Base-by-base conservation (phyloP, 2,329 filamentous ascomycete species). In the Fusarium chlamydosporum region DNA sequence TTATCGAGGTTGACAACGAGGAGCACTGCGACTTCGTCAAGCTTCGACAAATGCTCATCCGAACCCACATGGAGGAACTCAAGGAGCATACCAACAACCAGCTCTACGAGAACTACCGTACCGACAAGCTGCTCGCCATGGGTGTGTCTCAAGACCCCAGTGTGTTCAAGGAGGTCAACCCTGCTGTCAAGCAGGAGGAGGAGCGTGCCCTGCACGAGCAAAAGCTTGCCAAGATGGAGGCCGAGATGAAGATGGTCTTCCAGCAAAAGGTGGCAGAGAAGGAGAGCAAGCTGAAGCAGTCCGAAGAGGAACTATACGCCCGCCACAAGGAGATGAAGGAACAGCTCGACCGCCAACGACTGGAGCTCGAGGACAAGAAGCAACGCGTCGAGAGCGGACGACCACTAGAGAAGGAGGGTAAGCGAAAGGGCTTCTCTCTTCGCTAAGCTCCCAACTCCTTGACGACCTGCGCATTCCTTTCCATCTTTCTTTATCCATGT, bases 191-290 rank as follows among this genome's bases (percentile, higher is more conserved):
- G 91, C 96, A 99, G 84, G 96, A 99, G 82, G 96, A 99, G 85
- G 96, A 99, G 87, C 93, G 96, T 77, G 91, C 92, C 70, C 87
- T 99, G 74, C 96, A 99, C 88, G 96, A 99, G 85, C 94, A 97
- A 88, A 99, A 99, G 88, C 93, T 99, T 75, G 93, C 95, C 82
- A 99, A 99, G 93, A 99, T 99, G 96, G 96, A 99, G 83, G 90
- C 94, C 78, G 96, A 99, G 83, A 99, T 99, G 96, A 99, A 99
- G 93, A 97, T 97, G 93, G 96, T 99, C 74, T 99, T 99, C 93
- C 96, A 98, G 82, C 96, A 99, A 82, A 99, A 99, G 91, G 96
- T 99, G 33, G 90, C 93, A 72, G 96, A 99, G 83, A 99, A 99
- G 87, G 96, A 99, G 85, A 97, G 93, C 89, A 99, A 99, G 85